Percentiles rank a stretch among this genome's conserved stretches.
phyloP scores from a whole-genome alignment of 768 basidiomycete genomes.

The Coprinellus aureogranulatus region DNA sequence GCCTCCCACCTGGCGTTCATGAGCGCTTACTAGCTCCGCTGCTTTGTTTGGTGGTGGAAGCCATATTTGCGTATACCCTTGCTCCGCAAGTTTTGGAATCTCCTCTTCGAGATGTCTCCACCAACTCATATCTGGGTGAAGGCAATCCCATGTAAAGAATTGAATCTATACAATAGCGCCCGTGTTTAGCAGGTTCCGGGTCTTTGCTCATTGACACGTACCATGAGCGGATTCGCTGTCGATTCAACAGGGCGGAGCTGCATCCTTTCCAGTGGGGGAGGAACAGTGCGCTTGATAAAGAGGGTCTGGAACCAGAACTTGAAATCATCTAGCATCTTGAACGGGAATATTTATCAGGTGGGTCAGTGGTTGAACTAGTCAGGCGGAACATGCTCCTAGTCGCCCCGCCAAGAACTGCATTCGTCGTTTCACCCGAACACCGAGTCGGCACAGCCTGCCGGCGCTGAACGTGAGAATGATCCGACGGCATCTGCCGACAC shows the following conservation, averaged over 20 bases:
- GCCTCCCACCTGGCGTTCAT: neutral
- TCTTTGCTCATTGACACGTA: slow-evolving; percentile 27
- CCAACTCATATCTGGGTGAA: slow-evolving; percentile 63
- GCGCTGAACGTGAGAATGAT: neutral
- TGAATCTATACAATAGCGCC: slow-evolving; percentile 57
- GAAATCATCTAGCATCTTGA: slow-evolving; percentile 13
- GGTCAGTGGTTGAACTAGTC: slow-evolving; percentile 1
- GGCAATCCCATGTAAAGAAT: slow-evolving; percentile 82
- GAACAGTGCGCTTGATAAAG: slow-evolving; percentile 4
- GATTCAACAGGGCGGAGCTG: slow-evolving; percentile 50
- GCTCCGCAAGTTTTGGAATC: slow-evolving; percentile 56
- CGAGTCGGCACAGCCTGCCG: neutral
- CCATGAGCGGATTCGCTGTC: slow-evolving; percentile 65
- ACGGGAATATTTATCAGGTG: slow-evolving; percentile 1
- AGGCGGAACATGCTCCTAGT: neutral
- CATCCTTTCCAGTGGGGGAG: slow-evolving; percentile 58
- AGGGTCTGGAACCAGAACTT: slow-evolving; percentile 14
- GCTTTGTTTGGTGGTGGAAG: slow-evolving; percentile 83
- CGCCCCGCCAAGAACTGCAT: neutral
- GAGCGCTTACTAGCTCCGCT: slow-evolving; percentile 47
- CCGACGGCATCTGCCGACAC: neutral
- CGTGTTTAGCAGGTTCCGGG: neutral
- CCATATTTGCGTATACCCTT: slow-evolving; percentile 83
- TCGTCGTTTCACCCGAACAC: neutral
- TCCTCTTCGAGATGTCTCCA: slow-evolving; percentile 74